Percentiles rank a stretch among this genome's conserved stretches.
Evolutionary conservation across 2,329 filamentous ascomycete genomes (phyloP).

Genomic region (Epichloe bromicola): DNA sequence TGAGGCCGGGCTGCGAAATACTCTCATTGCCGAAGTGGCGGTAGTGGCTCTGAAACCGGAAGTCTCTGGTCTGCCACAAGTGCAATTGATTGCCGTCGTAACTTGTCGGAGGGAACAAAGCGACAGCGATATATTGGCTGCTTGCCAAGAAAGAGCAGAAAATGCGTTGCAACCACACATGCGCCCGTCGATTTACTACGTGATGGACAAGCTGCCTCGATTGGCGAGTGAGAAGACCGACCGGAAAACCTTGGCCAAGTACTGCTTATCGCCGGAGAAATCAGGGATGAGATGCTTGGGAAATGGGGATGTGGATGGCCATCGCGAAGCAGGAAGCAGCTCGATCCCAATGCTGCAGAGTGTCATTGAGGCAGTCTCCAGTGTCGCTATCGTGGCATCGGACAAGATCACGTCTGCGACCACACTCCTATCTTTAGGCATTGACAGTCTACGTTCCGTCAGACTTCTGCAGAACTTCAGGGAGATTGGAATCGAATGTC

Average conservation of each 20-base stretch:
- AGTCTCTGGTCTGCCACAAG: neutral
- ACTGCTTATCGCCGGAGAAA: neutral
- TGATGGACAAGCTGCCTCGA: constrained; percentile 38
- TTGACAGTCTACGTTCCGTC: constrained; percentile 24
- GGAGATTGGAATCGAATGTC: constrained; percentile 5
- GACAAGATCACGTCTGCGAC: neutral
- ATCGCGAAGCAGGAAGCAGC: neutral
- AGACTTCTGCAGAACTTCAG: constrained; percentile 18
- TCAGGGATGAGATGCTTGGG: neutral
- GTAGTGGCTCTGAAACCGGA: neutral
- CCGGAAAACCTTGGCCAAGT: constrained; percentile 20
- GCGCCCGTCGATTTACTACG: constrained; percentile 41
- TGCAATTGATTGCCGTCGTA: neutral
- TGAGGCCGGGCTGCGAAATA: constrained; percentile 20
- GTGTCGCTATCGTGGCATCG: neutral
- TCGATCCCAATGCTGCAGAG: neutral
- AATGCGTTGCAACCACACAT: constrained; percentile 44
- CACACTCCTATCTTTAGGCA: constrained; percentile 7
- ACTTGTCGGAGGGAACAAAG: neutral
- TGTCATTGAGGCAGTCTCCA: neutral
- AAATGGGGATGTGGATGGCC: no score
- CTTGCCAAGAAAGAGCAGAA: neutral
- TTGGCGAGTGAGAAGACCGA: constrained; percentile 51
- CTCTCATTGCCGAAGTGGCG: neutral
- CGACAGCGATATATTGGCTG: neutral